Percentiles rank a stretch among this genome's conserved stretches.
These are phyloP conservation scores for Hanseniaspora lachancei DNA, from an alignment of 805 yeast genomes.

Conservation along the genomic window DNA sequence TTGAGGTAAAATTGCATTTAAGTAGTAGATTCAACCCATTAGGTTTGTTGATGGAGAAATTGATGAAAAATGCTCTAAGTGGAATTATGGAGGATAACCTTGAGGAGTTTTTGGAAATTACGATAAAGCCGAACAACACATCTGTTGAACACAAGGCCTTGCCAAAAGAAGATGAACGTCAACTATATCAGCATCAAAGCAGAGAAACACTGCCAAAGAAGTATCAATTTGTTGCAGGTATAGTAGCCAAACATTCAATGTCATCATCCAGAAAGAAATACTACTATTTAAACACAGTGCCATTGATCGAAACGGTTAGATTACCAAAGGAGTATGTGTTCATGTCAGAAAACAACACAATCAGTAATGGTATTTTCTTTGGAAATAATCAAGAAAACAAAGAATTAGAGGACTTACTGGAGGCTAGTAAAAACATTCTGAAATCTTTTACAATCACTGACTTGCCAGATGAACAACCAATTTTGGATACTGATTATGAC, in stretches of 20 bases:
- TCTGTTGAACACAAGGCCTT: conserved; percentile 21
- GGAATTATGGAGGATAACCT: conserved; percentile 45
- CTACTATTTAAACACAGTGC: conserved; percentile 75
- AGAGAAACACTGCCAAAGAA: conserved; percentile 35
- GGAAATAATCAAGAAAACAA: conserved; percentile 26
- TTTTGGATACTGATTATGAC: conserved; percentile 38
- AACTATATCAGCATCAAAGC: conserved; percentile 21
- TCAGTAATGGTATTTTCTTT: conserved; percentile 47
- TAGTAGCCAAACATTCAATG: conserved; percentile 79
- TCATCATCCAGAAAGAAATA: conserved; percentile 57
- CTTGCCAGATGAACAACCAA: conserved; percentile 63
- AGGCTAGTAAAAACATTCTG: conserved; percentile 35
- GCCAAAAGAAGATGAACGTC: conserved; percentile 17
- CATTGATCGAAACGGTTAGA: conserved; percentile 55
- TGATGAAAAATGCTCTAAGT: conserved; percentile 46
- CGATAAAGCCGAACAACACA: conserved; percentile 36
- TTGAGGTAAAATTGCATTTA: conserved; percentile 49
- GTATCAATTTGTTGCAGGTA: conserved; percentile 57
- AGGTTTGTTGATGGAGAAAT: conserved; percentile 49
- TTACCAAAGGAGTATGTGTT: conserved; percentile 66
- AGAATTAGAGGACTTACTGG: conserved; percentile 36
- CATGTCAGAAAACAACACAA: conserved; percentile 80
- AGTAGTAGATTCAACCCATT: conserved; percentile 70
- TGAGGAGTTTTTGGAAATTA: conserved; percentile 39
- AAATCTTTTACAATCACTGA: conserved; percentile 73